Conservation (phyloP, 164 flowering plant species). For the Kingdonia uniflora region DNA sequence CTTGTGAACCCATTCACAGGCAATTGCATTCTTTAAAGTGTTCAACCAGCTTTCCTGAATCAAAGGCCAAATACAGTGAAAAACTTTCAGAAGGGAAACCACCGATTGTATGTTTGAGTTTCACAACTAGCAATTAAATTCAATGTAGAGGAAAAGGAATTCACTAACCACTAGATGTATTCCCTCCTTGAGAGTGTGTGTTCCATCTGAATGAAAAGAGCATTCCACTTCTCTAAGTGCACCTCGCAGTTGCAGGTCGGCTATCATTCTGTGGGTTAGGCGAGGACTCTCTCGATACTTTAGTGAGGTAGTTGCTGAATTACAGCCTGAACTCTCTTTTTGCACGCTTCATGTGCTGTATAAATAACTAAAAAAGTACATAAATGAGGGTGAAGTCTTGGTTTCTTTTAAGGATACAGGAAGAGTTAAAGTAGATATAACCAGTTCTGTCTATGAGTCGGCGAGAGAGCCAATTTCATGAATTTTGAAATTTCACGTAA, state of each 20-base stretch:
- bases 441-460: too few species aligned
- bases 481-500: too few species aligned
- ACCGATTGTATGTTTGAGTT: not conserved
- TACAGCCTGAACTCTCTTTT: conserved; percentile 64
- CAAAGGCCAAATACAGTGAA: not conserved
- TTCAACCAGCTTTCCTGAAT: conserved; percentile 58
- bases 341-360: conserved; percentile 73
- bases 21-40: conserved; percentile 70
- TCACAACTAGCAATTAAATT: not conserved
- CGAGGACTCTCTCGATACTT: conserved; percentile 47
- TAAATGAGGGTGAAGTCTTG: not conserved
- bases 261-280: conserved; percentile 39
- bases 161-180: conserved; percentile 40
- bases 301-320: conserved; percentile 64
- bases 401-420: too few species aligned
- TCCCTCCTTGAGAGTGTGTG: conserved; percentile 76
- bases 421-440: too few species aligned
- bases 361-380: not conserved
- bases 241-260: conserved; percentile 22
- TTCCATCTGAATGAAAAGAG: conserved; percentile 74
- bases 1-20: conserved; percentile 53
- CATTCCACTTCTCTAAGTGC: conserved; percentile 57
- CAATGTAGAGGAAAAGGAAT: too few species aligned
- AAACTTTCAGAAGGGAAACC: not conserved
- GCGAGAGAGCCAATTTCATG: not conserved